Evolutionary conservation across 495 filamentous ascomycete genomes (phyloP), one percentile per base, ranked within the genome.

Genomic region (Aspergillus sclerotiicarbonarius): DNA sequence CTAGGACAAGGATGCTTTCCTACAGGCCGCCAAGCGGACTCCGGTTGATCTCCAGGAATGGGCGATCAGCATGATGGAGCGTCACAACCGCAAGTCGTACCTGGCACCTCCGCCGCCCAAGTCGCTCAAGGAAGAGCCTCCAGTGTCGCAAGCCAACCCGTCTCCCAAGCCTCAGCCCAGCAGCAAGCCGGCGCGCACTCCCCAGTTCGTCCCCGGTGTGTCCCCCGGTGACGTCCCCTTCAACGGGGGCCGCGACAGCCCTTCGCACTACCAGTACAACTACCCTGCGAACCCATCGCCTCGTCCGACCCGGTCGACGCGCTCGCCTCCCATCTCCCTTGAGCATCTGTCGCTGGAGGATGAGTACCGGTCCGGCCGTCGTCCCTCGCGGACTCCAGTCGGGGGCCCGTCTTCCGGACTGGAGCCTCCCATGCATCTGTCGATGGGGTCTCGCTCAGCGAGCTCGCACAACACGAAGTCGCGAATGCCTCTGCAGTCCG

Each of bases 1-100:
- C 0, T 55, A 96, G 91, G 92, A 96, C 58, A 86, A 87, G 53
- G 92, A 97, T 68, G 84, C 88, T 1, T 97, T 97, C 71, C 79
- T 97, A n/a, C 90, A 92, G 67, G 92, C 92, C 48, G 92, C 92
- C 31, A 96, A 95, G 77, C 86, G 92, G 47, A 97, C 92, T 1
- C 92, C 92, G 0, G 92, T 97, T 6, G 87, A 97, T 69, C 77
- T 97, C 16, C 83, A 88, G 74, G 87, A 88, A 52, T 97, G 92
- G 92, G 92, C 92, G 20, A 85, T 92, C 49, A 84, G 88, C 65
- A 82, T 97, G 80, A 92, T 96, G 84, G 90, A 95, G 60, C 83
- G 85, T 58, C 85, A 96, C 63, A 94, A 96, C 65, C 90, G 92
- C 63, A 95, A 92, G 71, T 95, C 90, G 6, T 92, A 97, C 72